phyloP scores from a whole-genome alignment of 208 protist species.

The Histomonas meleagridis region DNA sequence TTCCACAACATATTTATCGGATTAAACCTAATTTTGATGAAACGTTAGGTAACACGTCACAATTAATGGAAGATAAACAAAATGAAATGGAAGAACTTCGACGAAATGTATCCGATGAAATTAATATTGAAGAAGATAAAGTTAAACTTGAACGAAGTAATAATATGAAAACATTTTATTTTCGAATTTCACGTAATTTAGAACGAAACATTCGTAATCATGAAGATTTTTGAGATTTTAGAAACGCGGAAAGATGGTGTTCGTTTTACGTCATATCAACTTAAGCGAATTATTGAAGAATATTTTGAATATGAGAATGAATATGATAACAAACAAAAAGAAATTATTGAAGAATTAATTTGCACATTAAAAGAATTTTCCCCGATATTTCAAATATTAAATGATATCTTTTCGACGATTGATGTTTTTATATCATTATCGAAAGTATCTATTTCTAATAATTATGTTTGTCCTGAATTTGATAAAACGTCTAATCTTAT shows the following conservation, averaged over 20 bases:
- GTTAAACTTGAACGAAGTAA: neutral
- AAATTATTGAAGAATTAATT: neutral
- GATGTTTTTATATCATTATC: neutral
- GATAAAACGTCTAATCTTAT: no score
- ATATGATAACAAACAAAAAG: neutral
- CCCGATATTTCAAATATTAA: constrained; percentile 11
- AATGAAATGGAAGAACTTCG: neutral
- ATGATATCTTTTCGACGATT: constrained; percentile 23
- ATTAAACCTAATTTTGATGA: constrained; percentile 5
- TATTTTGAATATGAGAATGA: neutral
- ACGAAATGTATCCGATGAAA: neutral
- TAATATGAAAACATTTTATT: neutral
- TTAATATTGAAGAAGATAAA: neutral
- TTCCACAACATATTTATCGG: constrained; percentile 2
- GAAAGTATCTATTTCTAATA: neutral
- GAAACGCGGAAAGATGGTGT: constrained; percentile 36
- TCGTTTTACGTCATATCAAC: neutral
- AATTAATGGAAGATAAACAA: neutral
- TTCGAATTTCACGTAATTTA: neutral
- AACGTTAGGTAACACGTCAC: neutral
- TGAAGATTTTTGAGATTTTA: neutral
- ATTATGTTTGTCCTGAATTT: neutral
- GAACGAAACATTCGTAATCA: neutral
- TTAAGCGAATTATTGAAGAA: neutral
- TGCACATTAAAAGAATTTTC: neutral